Evolutionary conservation across 495 filamentous ascomycete genomes (phyloP), one percentile per base, ranked within the genome.

Genomic region (Patellaria atrata): DNA sequence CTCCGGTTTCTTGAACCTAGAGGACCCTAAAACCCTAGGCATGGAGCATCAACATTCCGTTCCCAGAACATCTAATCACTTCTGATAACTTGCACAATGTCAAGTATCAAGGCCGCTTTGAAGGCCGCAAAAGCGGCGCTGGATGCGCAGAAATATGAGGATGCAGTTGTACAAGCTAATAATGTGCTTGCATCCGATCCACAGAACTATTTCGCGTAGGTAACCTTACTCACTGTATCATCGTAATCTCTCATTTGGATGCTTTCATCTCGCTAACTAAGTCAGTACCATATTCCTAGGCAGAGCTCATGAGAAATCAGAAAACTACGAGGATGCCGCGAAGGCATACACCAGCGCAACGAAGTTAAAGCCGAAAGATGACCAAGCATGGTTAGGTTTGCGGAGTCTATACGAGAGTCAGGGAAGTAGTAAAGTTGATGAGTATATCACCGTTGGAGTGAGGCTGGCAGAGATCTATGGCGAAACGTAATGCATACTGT

Each of bases 311-410:
- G 84, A 89, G 53, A 82, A 82, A 50, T 71, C 78, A 43, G 70
- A 71, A 37, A 68, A 73, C 36, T 57, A 61, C 21, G 70, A 78
- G 1, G 75, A 82, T 20, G 72, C 85, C 2, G 85, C 85, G 43
- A 63, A 60, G 21, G 70, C 74, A 1, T 96, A 94, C 52, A 57
- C 68, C n/a, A 57, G 71, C 17, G 87, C 89, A 3, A 73, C 80
- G n/a, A 58, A 56, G 12, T 59, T 70, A 22, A 79, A 78, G 36
- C 52, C 58, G 8, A 57, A 63, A 12, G 77, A 82, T 26, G 59
- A 66, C 25, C 71, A 82, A 37, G 79, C 80, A 43, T 96, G 84
- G 86, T 79, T 89, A 58, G 89, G 89, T 4, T 60, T 96, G n/a
- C 68, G 89, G 49, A 77, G 71, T 42, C 49, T 94, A 8, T 94